phyloP scores from a whole-genome alignment of 2,329 filamentous ascomycete species.

The Dendrostoma leiphaemia region DNA sequence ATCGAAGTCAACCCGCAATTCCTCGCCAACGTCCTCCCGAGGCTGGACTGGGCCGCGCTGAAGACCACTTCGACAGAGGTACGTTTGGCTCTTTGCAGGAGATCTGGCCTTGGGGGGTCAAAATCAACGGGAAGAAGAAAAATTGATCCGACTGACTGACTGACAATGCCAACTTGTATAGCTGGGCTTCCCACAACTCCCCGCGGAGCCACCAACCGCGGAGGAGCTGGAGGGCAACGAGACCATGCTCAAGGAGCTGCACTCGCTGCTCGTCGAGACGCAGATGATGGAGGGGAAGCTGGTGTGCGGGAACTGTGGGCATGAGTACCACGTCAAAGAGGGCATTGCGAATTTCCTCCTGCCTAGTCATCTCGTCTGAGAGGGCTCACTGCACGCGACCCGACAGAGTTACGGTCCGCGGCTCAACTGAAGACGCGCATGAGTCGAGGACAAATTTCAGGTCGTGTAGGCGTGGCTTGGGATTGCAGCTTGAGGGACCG shows the following conservation, averaged over 20 bases:
- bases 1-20: slow-evolving; percentile 79
- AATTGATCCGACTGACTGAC: slow-evolving; percentile 9
- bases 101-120: not conserved
- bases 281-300: slow-evolving; percentile 85
- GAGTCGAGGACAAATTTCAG: not conserved
- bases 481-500: no score
- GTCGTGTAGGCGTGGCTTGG: not conserved
- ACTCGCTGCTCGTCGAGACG: slow-evolving; percentile 82
- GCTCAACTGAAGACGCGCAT: not conserved
- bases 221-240: slow-evolving; percentile 64
- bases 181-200: slow-evolving; percentile 77
- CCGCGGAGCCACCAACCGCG: slow-evolving; percentile 59
- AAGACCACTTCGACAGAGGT: slow-evolving; percentile 75
- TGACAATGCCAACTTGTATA: slow-evolving; percentile 33
- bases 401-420: no score
- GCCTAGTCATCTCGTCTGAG: slow-evolving; percentile 80
- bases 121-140: slow-evolving; percentile 18
- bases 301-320: slow-evolving; percentile 85
- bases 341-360: slow-evolving; percentile 95
- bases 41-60: slow-evolving; percentile 85
- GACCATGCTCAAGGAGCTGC: slow-evolving; percentile 72
- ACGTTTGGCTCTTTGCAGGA: slow-evolving; percentile 29
- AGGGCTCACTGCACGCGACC: no score
- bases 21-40: slow-evolving; percentile 78
- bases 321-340: slow-evolving; percentile 92